Conservation (phyloP, 495 filamentous ascomycete genomes). For the Pyrenopolyporus hunteri region DNA sequence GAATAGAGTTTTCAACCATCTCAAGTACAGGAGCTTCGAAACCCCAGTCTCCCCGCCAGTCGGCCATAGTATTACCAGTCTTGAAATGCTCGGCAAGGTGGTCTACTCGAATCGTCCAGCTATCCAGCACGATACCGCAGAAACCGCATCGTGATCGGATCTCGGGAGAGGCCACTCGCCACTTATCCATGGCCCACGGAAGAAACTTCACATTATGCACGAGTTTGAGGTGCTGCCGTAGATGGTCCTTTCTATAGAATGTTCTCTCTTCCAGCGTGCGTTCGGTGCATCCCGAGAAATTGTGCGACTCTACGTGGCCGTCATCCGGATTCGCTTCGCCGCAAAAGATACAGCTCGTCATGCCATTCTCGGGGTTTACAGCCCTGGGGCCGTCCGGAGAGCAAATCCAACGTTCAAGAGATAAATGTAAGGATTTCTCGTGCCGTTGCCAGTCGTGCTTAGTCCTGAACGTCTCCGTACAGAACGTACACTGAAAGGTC, state of each 20-base stretch:
- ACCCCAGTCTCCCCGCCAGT: slow-evolving; percentile 78
- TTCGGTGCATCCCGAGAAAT: slow-evolving; percentile 70
- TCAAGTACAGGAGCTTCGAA: slow-evolving; percentile 64
- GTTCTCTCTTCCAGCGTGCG: slow-evolving; percentile 69
- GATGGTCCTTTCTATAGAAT: slow-evolving; percentile 84
- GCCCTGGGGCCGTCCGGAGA: slow-evolving; percentile 67
- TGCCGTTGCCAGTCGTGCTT: slow-evolving; percentile 88
- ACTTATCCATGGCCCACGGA: slow-evolving; percentile 67
- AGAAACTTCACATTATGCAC: slow-evolving; percentile 72
- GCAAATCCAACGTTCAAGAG: slow-evolving; percentile 81
- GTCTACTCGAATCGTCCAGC: slow-evolving; percentile 66
- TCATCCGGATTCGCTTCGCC: slow-evolving; percentile 61
- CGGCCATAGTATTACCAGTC: slow-evolving; percentile 67
- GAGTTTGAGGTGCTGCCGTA: slow-evolving; percentile 80
- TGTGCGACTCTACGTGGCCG: slow-evolving; percentile 72
- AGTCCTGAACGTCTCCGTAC: slow-evolving; percentile 77
- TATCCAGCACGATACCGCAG: slow-evolving; percentile 64
- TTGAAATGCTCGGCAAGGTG: slow-evolving; percentile 75
- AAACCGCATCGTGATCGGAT: slow-evolving; percentile 75
- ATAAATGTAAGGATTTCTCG: slow-evolving; percentile 80
- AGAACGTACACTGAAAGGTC: slow-evolving; percentile 86
- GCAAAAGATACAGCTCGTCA: slow-evolving; percentile 72
- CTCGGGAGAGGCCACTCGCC: slow-evolving; percentile 65
- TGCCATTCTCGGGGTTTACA: slow-evolving; percentile 53
- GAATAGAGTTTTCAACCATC: slow-evolving; percentile 69